Conservation (phyloP, 2,329 filamentous ascomycete genomes). For the Didymella pomorum region DNA sequence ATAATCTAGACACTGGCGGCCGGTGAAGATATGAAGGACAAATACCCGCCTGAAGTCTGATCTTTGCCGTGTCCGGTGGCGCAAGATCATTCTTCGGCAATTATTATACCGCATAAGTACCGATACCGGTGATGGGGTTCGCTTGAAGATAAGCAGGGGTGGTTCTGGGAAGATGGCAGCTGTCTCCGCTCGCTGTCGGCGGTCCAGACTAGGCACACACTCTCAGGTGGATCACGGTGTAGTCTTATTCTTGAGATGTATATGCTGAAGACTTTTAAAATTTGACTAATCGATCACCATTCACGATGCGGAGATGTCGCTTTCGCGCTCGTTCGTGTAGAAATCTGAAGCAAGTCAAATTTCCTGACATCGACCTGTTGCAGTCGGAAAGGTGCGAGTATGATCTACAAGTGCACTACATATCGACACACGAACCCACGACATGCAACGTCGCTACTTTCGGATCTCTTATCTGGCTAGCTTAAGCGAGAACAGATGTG, state of each 20-base stretch:
- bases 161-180: not conserved
- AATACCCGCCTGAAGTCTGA: not conserved
- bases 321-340: too few relatives aligned
- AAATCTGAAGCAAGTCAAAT: too few relatives aligned
- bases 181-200: too few relatives aligned
- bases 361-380: too few relatives aligned
- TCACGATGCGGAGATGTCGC: too few relatives aligned
- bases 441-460: not conserved
- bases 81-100: not conserved
- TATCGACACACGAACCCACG: not conserved
- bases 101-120: not conserved
- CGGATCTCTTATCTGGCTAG: not conserved
- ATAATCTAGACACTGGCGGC: too few relatives aligned
- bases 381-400: not conserved
- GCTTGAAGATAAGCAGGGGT: constrained; percentile 1
- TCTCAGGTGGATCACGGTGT: too few relatives aligned
- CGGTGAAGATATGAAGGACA: not conserved
- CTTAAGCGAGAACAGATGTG: not conserved
- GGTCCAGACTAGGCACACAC: too few relatives aligned
- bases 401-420: not conserved
- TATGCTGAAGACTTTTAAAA: too few relatives aligned
- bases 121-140: not conserved
- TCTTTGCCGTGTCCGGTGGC: not conserved
- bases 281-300: too few relatives aligned
- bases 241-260: too few relatives aligned